A percentile compares a stretch with the other conserved stretches of the same genome.
phyloP scores from a whole-genome alignment of 352 stramenopile species.

The Pythium rishiriense region DNA sequence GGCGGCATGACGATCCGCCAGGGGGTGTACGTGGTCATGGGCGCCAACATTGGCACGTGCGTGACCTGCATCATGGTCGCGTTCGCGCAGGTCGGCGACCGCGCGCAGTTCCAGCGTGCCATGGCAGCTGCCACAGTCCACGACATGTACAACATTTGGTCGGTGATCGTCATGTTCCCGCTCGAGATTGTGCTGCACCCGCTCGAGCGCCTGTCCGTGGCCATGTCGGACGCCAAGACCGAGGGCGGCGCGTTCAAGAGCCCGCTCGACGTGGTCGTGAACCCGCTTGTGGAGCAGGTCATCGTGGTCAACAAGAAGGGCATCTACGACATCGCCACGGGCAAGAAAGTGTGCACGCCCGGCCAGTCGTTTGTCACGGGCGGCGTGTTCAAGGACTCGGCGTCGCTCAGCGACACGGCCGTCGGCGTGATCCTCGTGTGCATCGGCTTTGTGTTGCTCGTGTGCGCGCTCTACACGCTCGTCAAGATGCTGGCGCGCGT shows the following conservation, averaged over 20 bases:
- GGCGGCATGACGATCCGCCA: slow-evolving; percentile 45
- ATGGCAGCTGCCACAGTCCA: slow-evolving; percentile 27
- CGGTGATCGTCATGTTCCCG: slow-evolving; percentile 44
- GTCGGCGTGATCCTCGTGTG: slow-evolving; percentile 17
- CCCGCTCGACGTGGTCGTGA: slow-evolving; percentile 21
- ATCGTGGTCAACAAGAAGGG: slow-evolving; percentile 17
- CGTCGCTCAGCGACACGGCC: slow-evolving; percentile 2
- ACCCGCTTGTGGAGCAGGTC: slow-evolving; percentile 17
- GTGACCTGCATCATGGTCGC: slow-evolving; percentile 80
- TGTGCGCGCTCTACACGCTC: slow-evolving; percentile 12
- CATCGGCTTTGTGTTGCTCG: slow-evolving; percentile 23
- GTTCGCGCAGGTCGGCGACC: slow-evolving; percentile 67
- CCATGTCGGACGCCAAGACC: slow-evolving; percentile 1
- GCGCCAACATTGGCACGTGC: slow-evolving; percentile 75
- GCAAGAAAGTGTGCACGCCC: not conserved
- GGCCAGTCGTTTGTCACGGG: slow-evolving; percentile 4
- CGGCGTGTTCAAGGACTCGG: slow-evolving; percentile 11
- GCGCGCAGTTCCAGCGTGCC: slow-evolving; percentile 37
- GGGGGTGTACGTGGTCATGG: slow-evolving; percentile 82
- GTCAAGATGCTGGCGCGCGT: slow-evolving; percentile 29
- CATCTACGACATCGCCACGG: slow-evolving; percentile 3
- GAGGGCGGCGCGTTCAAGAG: slow-evolving; percentile 17
- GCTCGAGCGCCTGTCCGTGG: slow-evolving; percentile 34
- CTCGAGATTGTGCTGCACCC: slow-evolving; percentile 39
- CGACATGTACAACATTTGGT: slow-evolving; percentile 73